Percentiles rank a stretch among this genome's conserved stretches.
These are phyloP conservation scores for Strigomonas culicis DNA, from an alignment of 208 protist species.

Conservation along the genomic window DNA sequence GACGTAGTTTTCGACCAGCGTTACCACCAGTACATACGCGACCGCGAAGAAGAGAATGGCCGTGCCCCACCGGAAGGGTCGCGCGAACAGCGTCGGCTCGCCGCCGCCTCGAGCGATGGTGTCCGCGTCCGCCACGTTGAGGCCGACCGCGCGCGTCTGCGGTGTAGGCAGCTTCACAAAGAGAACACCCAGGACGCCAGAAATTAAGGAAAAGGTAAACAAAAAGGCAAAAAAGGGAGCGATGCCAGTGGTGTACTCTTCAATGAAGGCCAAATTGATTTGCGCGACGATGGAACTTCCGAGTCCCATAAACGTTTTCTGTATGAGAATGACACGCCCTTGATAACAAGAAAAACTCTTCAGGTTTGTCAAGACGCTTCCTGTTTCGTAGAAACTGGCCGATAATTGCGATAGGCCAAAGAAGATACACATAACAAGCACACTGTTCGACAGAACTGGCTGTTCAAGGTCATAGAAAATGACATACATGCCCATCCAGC, in stretches of 20 bases:
- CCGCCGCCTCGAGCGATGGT: conserved; percentile 41
- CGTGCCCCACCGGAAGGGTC: conserved; percentile 62
- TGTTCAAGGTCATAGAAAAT: conserved; percentile 53
- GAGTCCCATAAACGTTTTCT: conserved; percentile 88
- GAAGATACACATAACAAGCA: conserved; percentile 53
- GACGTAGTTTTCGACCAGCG: conserved; percentile 54
- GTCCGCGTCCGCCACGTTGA: conserved; percentile 53
- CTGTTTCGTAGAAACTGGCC: conserved; percentile 80
- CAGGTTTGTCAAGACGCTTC: conserved; percentile 72
- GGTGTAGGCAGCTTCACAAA: conserved; percentile 49
- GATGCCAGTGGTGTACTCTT: conserved; percentile 30
- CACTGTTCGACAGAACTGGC: conserved; percentile 34
- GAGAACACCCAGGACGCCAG: conserved; percentile 46
- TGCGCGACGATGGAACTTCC: conserved; percentile 73
- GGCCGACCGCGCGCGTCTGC: conserved; percentile 49
- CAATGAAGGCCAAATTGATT: conserved; percentile 73
- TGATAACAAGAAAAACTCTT: conserved; percentile 71
- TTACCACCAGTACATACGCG: conserved; percentile 38
- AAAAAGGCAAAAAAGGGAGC: conserved; percentile 69
- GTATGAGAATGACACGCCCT: conserved; percentile 73
- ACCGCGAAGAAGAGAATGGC: conserved; percentile 43
- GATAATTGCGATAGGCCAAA: conserved; percentile 78
- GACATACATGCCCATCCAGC: conserved; percentile 67
- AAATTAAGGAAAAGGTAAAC: conserved; percentile 39
- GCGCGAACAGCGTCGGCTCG: conserved; percentile 48